phyloP scores from a whole-genome alignment of 2,329 filamentous ascomycete genomes.

The Aspergillus thermomutatus region DNA sequence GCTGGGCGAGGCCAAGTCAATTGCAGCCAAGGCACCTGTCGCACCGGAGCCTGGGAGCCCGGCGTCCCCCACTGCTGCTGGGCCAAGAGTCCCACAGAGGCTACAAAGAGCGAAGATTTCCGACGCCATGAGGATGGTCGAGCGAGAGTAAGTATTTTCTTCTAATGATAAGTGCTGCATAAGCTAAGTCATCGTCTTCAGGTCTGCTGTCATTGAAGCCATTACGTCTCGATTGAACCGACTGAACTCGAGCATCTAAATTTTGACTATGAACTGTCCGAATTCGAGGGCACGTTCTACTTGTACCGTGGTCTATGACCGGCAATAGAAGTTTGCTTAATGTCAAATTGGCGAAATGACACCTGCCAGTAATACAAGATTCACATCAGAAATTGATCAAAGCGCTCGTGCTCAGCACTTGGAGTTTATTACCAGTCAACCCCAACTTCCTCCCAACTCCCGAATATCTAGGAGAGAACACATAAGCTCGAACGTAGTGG shows the following conservation, averaged over 20 bases:
- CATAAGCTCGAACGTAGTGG: neutral
- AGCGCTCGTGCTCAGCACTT: neutral
- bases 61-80: constrained; percentile 25
- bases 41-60: constrained; percentile 26
- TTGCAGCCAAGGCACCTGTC: constrained; percentile 26
- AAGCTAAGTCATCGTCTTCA: constrained; percentile 16
- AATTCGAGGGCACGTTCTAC: neutral
- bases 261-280: neutral
- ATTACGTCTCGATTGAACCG: constrained; percentile 41
- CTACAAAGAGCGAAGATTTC: constrained; percentile 45
- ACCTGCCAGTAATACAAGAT: neutral
- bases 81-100: constrained; percentile 38
- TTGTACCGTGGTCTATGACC: neutral
- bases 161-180: neutral
- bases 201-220: constrained; percentile 43
- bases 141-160: constrained; percentile 41
- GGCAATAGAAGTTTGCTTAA: neutral
- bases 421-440: neutral
- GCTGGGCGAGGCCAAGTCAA: constrained; percentile 34
- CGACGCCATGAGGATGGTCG: constrained; percentile 50
- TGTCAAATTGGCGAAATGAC: neutral
- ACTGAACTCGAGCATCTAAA: constrained; percentile 34
- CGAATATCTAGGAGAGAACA: neutral
- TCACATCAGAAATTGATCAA: neutral
- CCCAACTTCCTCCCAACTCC: neutral